Evolutionary conservation across 768 basidiomycete genomes (phyloP).

Genomic region (Lyophyllum shimeji): DNA sequence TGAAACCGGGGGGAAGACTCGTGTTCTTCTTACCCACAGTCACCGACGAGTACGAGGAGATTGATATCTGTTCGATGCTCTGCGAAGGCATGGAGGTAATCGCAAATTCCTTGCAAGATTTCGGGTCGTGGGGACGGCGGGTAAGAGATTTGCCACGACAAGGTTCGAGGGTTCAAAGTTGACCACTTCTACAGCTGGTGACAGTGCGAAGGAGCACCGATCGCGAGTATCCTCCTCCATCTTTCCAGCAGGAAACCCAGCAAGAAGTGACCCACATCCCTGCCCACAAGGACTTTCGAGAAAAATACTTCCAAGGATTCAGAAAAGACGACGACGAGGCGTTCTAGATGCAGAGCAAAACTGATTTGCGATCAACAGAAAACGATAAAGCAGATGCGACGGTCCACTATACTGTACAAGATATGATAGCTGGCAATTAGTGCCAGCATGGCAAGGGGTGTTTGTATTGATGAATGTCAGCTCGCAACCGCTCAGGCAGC

Average conservation of each 20-base stretch:
- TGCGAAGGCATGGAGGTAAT: slow-evolving; percentile 88
- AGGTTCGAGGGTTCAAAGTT: background rate
- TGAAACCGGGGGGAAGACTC: slow-evolving; percentile 83
- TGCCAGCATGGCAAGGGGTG: background rate
- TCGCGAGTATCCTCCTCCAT: slow-evolving; percentile 47
- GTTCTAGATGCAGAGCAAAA: background rate
- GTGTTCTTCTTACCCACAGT: slow-evolving; percentile 97
- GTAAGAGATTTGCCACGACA: slow-evolving; percentile 45
- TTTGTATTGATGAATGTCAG: slow-evolving; percentile 3
- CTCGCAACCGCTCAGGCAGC: background rate
- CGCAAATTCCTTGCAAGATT: slow-evolving; percentile 88
- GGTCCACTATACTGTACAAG: background rate
- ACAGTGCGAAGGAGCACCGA: slow-evolving; percentile 77
- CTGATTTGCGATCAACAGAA: background rate
- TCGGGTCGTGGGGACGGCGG: slow-evolving; percentile 92
- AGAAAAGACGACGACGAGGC: slow-evolving; percentile 34
- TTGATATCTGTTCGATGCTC: slow-evolving; percentile 78
- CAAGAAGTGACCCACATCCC: slow-evolving; percentile 49
- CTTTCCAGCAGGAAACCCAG: slow-evolving; percentile 41
- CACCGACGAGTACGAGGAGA: slow-evolving; percentile 84
- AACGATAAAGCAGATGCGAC: background rate
- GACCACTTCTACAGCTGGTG: slow-evolving; percentile 59
- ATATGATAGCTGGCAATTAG: background rate
- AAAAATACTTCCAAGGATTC: slow-evolving; percentile 87
- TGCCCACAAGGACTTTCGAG: slow-evolving; percentile 86